Evolutionary conservation across 305 asterid species (phyloP), one percentile per base, ranked within the genome.

Genomic region (Fraxinus paxiana): DNA sequence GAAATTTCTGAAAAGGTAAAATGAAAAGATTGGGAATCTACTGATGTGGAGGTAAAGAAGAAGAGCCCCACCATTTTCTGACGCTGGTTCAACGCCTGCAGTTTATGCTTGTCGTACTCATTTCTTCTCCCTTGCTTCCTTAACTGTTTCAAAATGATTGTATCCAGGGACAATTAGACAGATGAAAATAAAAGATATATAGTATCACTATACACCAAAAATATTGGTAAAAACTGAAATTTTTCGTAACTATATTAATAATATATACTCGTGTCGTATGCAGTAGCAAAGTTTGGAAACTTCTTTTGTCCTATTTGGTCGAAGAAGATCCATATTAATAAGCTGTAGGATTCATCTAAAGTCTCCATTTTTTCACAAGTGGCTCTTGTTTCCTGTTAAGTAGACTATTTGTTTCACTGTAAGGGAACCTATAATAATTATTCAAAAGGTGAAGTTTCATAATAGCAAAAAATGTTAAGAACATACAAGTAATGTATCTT

Each of bases 111-210:
- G 82, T 96, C 98, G 77, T 92, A 94, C 86, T 96, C 99, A 59
- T 94, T 96, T 88, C 93, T 91, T 89, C 99, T 90, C 76, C 99
- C 99, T 83, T 96, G 98, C 88, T 96, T 96, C 90, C 90, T 92
- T 82, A 96, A 85, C 99, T 94, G 94, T 73, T 75, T 31, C 74
- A 22, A 67, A 74, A 41, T 41, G 38, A 34, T 34, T 34, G 38
- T 34, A 5, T 34, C n/a, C 51, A 75, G 43, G 67, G 26, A 56
- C 71, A 86, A 33, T 74, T 46, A 7, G 20, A 70, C 24, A 54
- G n/a, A 70, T 51, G 73, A 48, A 46, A 54, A 70, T 9, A 70
- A 71, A 41, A 37, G 31, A 6, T 65, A 41, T 17, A 33, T 69
- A 73, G n/a, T 41, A 10, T 10, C n/a, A 43, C 54, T 43, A 43